Conservation (phyloP, 208 protist species). For the Leishmania gerbilli region DNA sequence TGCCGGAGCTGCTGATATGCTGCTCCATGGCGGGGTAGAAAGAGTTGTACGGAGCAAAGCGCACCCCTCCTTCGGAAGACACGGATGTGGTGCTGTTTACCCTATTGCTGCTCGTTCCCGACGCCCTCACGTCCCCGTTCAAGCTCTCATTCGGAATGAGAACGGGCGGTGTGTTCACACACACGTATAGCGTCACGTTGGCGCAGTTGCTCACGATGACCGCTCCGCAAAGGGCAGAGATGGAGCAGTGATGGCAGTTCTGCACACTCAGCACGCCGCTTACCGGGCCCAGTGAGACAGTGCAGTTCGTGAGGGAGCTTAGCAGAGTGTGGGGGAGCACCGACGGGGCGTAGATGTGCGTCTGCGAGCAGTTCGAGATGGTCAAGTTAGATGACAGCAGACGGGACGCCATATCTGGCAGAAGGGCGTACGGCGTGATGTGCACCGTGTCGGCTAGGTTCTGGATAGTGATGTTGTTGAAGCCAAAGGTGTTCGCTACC, state of each 20-base stretch:
- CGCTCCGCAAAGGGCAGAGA: slow-evolving; percentile 79
- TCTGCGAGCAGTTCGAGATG: slow-evolving; percentile 74
- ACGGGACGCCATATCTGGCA: slow-evolving; percentile 39
- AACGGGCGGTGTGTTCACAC: slow-evolving; percentile 89
- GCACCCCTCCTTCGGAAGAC: slow-evolving; percentile 48
- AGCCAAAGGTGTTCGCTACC: slow-evolving; percentile 33
- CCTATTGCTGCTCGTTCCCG: slow-evolving; percentile 32
- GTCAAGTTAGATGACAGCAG: slow-evolving; percentile 70
- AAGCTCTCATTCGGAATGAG: slow-evolving; percentile 37
- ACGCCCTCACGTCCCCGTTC: slow-evolving; percentile 11
- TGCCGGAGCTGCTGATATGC: slow-evolving; percentile 76
- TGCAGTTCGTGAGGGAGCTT: slow-evolving; percentile 86
- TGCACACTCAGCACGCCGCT: slow-evolving; percentile 80
- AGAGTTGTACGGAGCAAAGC: slow-evolving; percentile 91
- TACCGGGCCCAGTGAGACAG: slow-evolving; percentile 83
- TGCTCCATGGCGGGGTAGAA: slow-evolving; percentile 87
- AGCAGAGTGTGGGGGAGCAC: slow-evolving; percentile 82
- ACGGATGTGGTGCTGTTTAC: slow-evolving; percentile 13
- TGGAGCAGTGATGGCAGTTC: slow-evolving; percentile 82
- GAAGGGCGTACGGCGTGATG: slow-evolving; percentile 55
- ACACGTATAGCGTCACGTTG: slow-evolving; percentile 80
- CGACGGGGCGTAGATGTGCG: slow-evolving; percentile 77
- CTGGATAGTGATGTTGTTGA: slow-evolving; percentile 70
- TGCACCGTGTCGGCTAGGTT: slow-evolving; percentile 53
- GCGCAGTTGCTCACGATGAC: slow-evolving; percentile 77